A percentile compares a stretch with the other conserved stretches of the same genome.
phyloP scores from a whole-genome alignment of 148 eudicot genomes.

The Rhododendron simsii region DNA sequence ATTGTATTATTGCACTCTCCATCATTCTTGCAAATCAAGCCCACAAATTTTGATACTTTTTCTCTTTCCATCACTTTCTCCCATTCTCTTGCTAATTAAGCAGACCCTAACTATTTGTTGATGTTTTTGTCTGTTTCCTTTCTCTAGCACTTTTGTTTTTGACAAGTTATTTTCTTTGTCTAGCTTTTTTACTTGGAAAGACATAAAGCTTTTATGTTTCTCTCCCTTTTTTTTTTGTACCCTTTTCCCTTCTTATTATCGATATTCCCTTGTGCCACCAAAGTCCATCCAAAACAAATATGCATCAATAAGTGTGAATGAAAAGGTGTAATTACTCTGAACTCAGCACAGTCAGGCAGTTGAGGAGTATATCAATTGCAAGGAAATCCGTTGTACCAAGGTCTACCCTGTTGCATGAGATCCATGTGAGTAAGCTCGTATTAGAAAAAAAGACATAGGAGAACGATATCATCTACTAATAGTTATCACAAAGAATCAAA shows the following conservation, averaged over 20 bases:
- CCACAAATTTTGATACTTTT: too few relatives aligned
- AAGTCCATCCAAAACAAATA: not conserved
- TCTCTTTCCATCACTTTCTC: not conserved
- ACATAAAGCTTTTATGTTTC: not conserved
- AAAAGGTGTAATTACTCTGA: constrained; percentile 62
- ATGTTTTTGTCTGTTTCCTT: not conserved
- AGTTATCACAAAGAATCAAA: constrained; percentile 4
- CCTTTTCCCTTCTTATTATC: not conserved
- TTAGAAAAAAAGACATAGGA: not conserved
- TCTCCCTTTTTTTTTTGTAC: not conserved
- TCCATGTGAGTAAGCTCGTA: constrained; percentile 6
- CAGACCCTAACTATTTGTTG: not conserved
- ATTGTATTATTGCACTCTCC: not conserved
- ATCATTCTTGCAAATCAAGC: not conserved
- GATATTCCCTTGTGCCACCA: not conserved
- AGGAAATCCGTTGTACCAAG: constrained; percentile 89
- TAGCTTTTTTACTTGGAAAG: not conserved
- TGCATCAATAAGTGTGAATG: not conserved
- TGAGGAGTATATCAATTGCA: constrained; percentile 83
- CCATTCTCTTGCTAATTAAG: not conserved
- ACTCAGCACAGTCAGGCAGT: constrained; percentile 84
- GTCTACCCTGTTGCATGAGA: constrained; percentile 68
- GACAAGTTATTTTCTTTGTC: not conserved
- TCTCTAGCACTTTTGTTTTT: not conserved
- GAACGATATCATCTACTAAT: not conserved